Conservation (phyloP, 2,329 filamentous ascomycete genomes). For the Lachnellula hyalina region DNA sequence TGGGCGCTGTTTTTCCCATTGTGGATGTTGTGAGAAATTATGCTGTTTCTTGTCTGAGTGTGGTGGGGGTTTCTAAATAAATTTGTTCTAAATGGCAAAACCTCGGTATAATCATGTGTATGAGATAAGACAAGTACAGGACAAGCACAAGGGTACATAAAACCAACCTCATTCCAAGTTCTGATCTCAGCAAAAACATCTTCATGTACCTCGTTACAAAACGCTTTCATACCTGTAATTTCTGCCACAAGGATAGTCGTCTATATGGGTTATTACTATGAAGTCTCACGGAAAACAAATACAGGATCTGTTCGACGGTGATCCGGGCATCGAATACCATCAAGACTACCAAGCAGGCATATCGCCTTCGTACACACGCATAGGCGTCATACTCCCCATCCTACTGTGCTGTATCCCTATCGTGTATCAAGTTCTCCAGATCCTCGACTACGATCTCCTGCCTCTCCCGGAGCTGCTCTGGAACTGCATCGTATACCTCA, state of each 20-base stretch:
- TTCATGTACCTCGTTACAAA: not conserved
- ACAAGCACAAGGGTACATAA: not conserved
- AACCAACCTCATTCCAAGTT: not conserved
- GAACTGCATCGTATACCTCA: constrained; percentile 53
- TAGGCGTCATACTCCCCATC: constrained; percentile 19
- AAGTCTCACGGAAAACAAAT: constrained; percentile 19
- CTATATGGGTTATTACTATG: constrained; percentile 29
- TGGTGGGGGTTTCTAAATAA: constrained; percentile 10
- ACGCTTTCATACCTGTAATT: not conserved
- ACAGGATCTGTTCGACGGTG: constrained; percentile 26
- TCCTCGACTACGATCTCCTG: constrained; percentile 33
- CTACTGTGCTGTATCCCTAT: constrained; percentile 23
- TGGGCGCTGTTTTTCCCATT: constrained; percentile 32
- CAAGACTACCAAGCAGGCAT: constrained; percentile 28
- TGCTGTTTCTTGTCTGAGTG: not conserved
- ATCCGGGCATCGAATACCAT: constrained; percentile 28
- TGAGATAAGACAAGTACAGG: not conserved
- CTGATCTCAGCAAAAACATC: not conserved
- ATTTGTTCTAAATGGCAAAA: constrained; percentile 7
- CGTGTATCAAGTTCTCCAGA: constrained; percentile 27
- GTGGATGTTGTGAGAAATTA: constrained; percentile 7
- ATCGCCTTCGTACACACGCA: constrained; percentile 6
- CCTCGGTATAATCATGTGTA: not conserved
- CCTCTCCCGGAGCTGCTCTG: constrained; percentile 48
- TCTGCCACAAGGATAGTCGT: not conserved